Base-by-base conservation (phyloP, 805 yeast species). In the Kuraishia borneana region DNA sequence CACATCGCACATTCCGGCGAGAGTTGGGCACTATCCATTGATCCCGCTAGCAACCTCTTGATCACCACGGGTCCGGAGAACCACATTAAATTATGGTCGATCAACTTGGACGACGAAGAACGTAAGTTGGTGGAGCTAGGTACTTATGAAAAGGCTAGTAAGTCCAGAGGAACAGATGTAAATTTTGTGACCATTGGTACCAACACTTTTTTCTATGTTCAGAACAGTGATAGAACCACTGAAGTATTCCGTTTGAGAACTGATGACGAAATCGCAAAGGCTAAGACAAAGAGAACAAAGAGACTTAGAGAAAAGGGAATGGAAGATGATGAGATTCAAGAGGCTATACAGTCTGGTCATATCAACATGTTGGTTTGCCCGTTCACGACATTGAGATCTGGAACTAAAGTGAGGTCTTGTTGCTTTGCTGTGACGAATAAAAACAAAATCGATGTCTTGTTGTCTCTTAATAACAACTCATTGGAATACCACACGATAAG, bases 1-100 rank as follows among this genome's bases (percentile, higher is more conserved):
- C 96, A 88, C 52, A 76, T 87, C 40, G 95, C 96, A 0, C 95
- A 85, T 52, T 68, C 82, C 17, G 88, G 89, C 38, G 97, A 92
- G 55, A 84, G 96, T 60, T 92, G 97, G 97, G 63, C 83, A 3
- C 54, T 87, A 47, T 82, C 73, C 3, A 51, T 75, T 14, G 56
- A 55, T 18, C 36, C 48, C 4, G 37, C 47, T 8, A 45, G 44
- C 28, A 56, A 51, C 30, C 42, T 77, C 35, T 59, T 71, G 20
- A 56, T 87, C 16, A 87, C 96, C 1, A 68, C 82, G 20, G 88
- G 95, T 30, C 71, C 74, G 47, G 87, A 83, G 42, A 77, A 82
- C 42, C 94, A 85, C 51, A 68, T 83, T 21, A 84, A 83, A 51
- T 65, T 88, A 6, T 92, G 97, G 97, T 54, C 58, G 18, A 47